Evolutionary conservation across 2,329 filamentous ascomycete species (phyloP).

Genomic region (Fusarium penzigii): DNA sequence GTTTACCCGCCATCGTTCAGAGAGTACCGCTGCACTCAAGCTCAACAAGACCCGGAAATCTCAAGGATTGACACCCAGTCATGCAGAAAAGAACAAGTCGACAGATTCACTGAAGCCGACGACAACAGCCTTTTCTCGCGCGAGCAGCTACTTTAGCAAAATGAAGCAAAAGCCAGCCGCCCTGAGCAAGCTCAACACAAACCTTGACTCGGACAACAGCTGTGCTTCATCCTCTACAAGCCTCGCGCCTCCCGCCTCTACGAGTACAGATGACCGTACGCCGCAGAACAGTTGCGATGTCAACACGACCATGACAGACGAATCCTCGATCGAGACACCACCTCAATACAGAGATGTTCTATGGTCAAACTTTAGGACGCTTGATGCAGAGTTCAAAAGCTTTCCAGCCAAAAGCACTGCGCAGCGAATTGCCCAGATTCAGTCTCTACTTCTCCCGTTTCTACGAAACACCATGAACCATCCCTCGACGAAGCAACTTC

Average conservation of each 20-base stretch:
- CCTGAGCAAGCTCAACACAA: conserved; percentile 41
- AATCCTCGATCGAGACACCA: conserved; percentile 48
- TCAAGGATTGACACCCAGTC: conserved; percentile 30
- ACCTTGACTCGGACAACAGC: conserved; percentile 43
- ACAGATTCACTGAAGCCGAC: conserved; percentile 40
- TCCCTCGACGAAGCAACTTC: conserved; percentile 62
- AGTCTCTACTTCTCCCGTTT: conserved; percentile 73
- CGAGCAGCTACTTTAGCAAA: conserved; percentile 52
- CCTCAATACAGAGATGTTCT: conserved; percentile 50
- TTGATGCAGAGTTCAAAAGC: conserved; percentile 50
- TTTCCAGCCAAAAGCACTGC: conserved; percentile 74
- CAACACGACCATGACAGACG: conserved; percentile 42
- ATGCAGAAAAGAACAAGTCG: conserved; percentile 24
- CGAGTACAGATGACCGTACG: conserved; percentile 37
- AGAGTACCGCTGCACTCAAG: conserved; percentile 26
- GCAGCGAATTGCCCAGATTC: conserved; percentile 74
- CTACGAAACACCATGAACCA: conserved; percentile 70
- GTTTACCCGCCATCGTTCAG: conserved; percentile 25
- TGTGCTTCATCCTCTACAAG: conserved; percentile 50
- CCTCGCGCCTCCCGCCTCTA: conserved; percentile 43
- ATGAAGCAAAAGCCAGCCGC: conserved; percentile 47
- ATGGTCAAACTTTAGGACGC: conserved; percentile 55
- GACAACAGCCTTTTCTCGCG: conserved; percentile 43
- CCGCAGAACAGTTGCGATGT: conserved; percentile 43
- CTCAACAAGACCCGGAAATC: conserved; percentile 30